A percentile compares a stretch with the other conserved stretches of the same genome.
These are phyloP conservation scores for Solanum dulcamara DNA, from an alignment of 257 asterid species.

Conservation along the genomic window DNA sequence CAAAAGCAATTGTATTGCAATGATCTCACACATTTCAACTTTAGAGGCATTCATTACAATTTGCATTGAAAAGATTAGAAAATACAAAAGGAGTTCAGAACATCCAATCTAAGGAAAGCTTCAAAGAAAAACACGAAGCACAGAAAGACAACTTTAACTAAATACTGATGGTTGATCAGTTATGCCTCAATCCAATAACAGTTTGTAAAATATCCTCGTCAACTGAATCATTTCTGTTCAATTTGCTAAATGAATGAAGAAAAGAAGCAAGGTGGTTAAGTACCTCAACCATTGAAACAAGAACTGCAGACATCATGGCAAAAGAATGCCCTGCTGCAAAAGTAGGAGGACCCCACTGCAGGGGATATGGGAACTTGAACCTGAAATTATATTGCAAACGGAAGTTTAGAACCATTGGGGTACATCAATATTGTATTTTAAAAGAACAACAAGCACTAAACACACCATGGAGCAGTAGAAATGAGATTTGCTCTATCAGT, in stretches of 20 bases:
- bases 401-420: neutral
- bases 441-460: neutral
- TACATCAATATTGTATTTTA: neutral
- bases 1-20: neutral
- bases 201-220: neutral
- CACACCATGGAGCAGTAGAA: constrained; percentile 92
- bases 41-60: neutral
- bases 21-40: neutral
- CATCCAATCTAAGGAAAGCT: neutral
- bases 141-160: neutral
- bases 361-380: constrained; percentile 93
- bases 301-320: constrained; percentile 99
- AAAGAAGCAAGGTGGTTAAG: neutral
- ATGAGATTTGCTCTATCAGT: constrained; percentile 79
- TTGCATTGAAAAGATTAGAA: neutral
- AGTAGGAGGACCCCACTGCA: constrained; percentile 99
- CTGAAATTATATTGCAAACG: constrained; percentile 21
- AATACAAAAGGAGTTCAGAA: neutral
- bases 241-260: neutral
- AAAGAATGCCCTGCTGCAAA: constrained; percentile 82
- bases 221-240: neutral
- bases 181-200: neutral
- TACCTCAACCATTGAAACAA: constrained; percentile 99
- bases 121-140: neutral
- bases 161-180: neutral